These are phyloP conservation scores for Hordeum marinum DNA, from an alignment of 176 grass and related monocot genomes.

Conservation along the genomic window DNA sequence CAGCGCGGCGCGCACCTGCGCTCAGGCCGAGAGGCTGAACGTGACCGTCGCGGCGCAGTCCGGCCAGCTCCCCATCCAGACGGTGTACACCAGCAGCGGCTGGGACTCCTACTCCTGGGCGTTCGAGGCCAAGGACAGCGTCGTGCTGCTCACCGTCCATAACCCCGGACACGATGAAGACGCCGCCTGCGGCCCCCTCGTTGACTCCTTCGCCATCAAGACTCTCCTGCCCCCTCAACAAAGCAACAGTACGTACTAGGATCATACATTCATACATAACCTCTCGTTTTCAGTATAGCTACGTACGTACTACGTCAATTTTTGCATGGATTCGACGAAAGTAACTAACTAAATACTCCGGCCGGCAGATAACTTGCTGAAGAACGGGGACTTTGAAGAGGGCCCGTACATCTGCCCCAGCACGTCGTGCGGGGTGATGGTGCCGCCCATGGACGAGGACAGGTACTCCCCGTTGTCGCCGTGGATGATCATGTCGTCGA, in stretches of 20 bases:
- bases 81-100: slow-evolving; percentile 49
- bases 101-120: slow-evolving; percentile 68
- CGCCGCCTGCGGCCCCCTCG: slow-evolving; percentile 42
- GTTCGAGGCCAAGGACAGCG: slow-evolving; percentile 15
- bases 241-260: slow-evolving; percentile 15
- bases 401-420: slow-evolving; percentile 50
- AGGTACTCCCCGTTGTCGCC: slow-evolving; percentile 47
- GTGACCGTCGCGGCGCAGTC: slow-evolving; percentile 33
- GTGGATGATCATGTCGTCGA: slow-evolving; percentile 45
- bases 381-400: slow-evolving; percentile 66
- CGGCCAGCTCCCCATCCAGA: slow-evolving; percentile 55
- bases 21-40: slow-evolving; percentile 54
- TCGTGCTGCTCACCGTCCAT: slow-evolving; percentile 34
- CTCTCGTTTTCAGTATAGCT: neutral
- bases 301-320: too few relatives aligned
- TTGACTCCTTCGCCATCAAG: slow-evolving; percentile 42
- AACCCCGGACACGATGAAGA: slow-evolving; percentile 47
- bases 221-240: slow-evolving; percentile 15
- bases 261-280: too few relatives aligned
- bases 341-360: too few relatives aligned
- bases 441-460: slow-evolving; percentile 61
- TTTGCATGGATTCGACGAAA: too few relatives aligned
- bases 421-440: slow-evolving; percentile 44
- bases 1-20: slow-evolving; percentile 63
- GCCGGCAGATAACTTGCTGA: slow-evolving; percentile 48